Conservation (phyloP, 192 early-diverging fungal species). For the Funneliformis geosporum region DNA sequence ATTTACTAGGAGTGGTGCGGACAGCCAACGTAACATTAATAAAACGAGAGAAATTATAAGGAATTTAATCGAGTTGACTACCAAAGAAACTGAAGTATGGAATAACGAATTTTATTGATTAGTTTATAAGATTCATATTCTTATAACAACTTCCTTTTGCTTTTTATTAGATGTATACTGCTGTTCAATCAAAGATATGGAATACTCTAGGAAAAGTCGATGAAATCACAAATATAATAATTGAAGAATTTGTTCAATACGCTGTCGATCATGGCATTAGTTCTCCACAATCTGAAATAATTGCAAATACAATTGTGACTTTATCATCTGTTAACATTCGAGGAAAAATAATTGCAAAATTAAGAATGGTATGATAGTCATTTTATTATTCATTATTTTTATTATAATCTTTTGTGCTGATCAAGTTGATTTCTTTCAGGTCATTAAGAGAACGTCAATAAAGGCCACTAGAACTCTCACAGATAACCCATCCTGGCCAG, state of each 20-base stretch:
- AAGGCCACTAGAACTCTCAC: slow-evolving; percentile 70
- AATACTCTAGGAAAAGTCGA: slow-evolving; percentile 74
- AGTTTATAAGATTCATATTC: slow-evolving; percentile 17
- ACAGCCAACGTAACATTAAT: slow-evolving; percentile 52
- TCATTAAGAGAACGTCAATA: slow-evolving; percentile 77
- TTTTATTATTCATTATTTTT: neutral
- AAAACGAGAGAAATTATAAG: slow-evolving; percentile 78
- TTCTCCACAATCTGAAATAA: slow-evolving; percentile 76
- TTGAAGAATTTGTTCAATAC: slow-evolving; percentile 79
- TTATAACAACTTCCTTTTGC: slow-evolving; percentile 22
- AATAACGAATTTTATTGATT: neutral
- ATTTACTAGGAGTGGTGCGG: slow-evolving; percentile 51
- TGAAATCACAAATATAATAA: slow-evolving; percentile 74
- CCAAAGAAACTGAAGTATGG: slow-evolving; percentile 71
- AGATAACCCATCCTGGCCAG: slow-evolving; percentile 86
- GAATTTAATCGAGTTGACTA: slow-evolving; percentile 77
- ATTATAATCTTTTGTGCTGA: neutral
- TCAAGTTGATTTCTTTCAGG: slow-evolving; percentile 27
- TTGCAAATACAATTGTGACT: slow-evolving; percentile 86
- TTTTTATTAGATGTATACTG: slow-evolving; percentile 67
- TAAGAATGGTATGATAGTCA: slow-evolving; percentile 66
- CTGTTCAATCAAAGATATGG: slow-evolving; percentile 89
- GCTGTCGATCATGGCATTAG: slow-evolving; percentile 79
- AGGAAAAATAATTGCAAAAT: slow-evolving; percentile 78
- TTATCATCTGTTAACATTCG: slow-evolving; percentile 77